A percentile compares a stretch with the other conserved stretches of the same genome.
phyloP scores from a whole-genome alignment of 257 asterid species.

The Penstemon davidsonii region DNA sequence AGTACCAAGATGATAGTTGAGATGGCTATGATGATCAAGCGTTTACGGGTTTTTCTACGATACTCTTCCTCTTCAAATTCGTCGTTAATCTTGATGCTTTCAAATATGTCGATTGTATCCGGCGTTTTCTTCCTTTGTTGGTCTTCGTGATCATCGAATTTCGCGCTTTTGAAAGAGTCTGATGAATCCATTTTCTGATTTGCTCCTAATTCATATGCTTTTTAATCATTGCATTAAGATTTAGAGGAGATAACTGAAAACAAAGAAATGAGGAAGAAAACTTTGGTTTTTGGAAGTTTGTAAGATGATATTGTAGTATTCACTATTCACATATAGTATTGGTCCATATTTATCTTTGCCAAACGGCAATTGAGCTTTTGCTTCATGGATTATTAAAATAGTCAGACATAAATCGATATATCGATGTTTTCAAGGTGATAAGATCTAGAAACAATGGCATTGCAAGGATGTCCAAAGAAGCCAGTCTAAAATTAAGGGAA shows the following conservation, averaged over 20 bases:
- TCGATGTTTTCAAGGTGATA: conserved; percentile 7
- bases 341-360: not conserved
- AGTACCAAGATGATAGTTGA: conserved; percentile 26
- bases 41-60: conserved; percentile 29
- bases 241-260: not conserved
- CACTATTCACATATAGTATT: not conserved
- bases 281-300: not conserved
- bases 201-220: not conserved
- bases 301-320: not conserved
- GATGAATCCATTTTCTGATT: conserved; percentile 23
- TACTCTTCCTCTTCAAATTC: conserved; percentile 34
- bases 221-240: too few relatives aligned
- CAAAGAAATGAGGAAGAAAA: not conserved
- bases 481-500: too few relatives aligned
- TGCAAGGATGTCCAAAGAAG: too few relatives aligned
- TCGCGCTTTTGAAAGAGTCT: conserved; percentile 18
- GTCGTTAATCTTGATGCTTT: conserved; percentile 23
- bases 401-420: not conserved
- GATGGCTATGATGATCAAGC: conserved; percentile 29
- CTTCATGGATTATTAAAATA: not conserved
- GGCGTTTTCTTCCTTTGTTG: not conserved
- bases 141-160: not conserved
- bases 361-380: not conserved
- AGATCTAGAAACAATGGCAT: not conserved
- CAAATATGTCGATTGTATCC: conserved; percentile 26